These are phyloP conservation scores for Stagonosporopsis chrysanthemi DNA, from an alignment of 2,329 filamentous ascomycete genomes.

Conservation along the genomic window DNA sequence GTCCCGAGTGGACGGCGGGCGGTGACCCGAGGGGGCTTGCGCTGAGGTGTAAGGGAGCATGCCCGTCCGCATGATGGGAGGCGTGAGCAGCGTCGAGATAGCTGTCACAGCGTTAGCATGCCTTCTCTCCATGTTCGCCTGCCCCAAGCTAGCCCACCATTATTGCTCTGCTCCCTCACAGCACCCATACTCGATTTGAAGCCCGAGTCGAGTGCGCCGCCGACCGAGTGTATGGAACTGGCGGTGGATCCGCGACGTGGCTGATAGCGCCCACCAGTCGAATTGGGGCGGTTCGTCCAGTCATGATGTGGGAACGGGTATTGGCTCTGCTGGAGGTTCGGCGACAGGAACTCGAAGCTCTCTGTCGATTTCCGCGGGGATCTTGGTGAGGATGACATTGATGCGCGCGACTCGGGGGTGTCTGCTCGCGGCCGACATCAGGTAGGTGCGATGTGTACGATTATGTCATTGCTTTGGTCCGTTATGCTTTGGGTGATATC, in stretches of 20 bases:
- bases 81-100: slow-evolving; percentile 91
- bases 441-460: slow-evolving; percentile 14
- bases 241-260: slow-evolving; percentile 80
- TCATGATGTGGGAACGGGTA: slow-evolving; percentile 69
- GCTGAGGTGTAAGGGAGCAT: slow-evolving; percentile 79
- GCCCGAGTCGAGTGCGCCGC: slow-evolving; percentile 80
- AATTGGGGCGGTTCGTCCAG: slow-evolving; percentile 54
- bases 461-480: slow-evolving; percentile 9
- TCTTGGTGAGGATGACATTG: slow-evolving; percentile 50
- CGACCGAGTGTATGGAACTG: slow-evolving; percentile 87
- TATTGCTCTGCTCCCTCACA: slow-evolving; percentile 78
- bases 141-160: slow-evolving; percentile 60
- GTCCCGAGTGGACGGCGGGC: slow-evolving; percentile 82
- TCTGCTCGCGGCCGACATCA: slow-evolving; percentile 43
- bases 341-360: slow-evolving; percentile 57
- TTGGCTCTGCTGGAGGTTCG: slow-evolving; percentile 51
- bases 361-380: slow-evolving; percentile 57
- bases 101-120: slow-evolving; percentile 58
- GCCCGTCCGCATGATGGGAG: slow-evolving; percentile 87
- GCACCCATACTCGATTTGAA: slow-evolving; percentile 64
- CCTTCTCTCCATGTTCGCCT: background rate
- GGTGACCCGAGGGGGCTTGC: slow-evolving; percentile 74
- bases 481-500: too few species aligned
- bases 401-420: slow-evolving; percentile 39
- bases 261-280: slow-evolving; percentile 56